Percentiles rank a stretch among this genome's conserved stretches.
Conservation (phyloP, 345 rosid genomes). For the Citrus sp. region DNA sequence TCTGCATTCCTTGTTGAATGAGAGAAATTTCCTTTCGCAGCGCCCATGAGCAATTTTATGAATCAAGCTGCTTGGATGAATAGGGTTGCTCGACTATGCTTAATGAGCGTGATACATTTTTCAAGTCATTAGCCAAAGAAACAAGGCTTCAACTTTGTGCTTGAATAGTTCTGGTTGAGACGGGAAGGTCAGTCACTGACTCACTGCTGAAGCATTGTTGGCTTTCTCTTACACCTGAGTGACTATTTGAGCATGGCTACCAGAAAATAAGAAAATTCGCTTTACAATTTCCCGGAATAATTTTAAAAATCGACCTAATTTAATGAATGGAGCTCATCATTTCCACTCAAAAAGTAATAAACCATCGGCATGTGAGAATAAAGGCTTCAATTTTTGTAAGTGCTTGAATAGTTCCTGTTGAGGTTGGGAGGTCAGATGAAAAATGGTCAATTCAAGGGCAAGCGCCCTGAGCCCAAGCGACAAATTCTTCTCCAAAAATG, state of each 20-base stretch:
- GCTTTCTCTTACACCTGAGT: too few relatives aligned
- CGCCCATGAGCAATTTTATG: too few relatives aligned
- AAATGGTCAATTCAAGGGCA: too few relatives aligned
- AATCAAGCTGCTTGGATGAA: too few relatives aligned
- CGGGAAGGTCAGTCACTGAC: background rate
- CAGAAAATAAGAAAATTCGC: background rate
- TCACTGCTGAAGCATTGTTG: too few relatives aligned
- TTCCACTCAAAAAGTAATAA: background rate
- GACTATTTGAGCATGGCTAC: too few relatives aligned
- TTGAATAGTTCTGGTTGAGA: background rate
- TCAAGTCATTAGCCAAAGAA: background rate
- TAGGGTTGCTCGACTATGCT: too few relatives aligned
- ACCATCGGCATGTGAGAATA: background rate
- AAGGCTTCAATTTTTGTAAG: slow-evolving; percentile 3
- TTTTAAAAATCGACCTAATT: background rate
- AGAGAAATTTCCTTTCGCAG: too few relatives aligned
- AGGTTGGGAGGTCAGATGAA: background rate
- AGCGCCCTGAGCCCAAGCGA: background rate
- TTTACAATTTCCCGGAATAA: background rate
- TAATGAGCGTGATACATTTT: background rate
- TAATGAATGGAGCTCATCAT: background rate
- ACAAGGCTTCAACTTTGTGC: background rate
- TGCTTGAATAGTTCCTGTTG: background rate
- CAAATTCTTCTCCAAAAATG: background rate
- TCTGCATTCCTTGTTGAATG: background rate